These are phyloP conservation scores for Ecytonucleospora hepatopenaei DNA, from an alignment of 371 early-diverging fungal genomes.

Conservation along the genomic window DNA sequence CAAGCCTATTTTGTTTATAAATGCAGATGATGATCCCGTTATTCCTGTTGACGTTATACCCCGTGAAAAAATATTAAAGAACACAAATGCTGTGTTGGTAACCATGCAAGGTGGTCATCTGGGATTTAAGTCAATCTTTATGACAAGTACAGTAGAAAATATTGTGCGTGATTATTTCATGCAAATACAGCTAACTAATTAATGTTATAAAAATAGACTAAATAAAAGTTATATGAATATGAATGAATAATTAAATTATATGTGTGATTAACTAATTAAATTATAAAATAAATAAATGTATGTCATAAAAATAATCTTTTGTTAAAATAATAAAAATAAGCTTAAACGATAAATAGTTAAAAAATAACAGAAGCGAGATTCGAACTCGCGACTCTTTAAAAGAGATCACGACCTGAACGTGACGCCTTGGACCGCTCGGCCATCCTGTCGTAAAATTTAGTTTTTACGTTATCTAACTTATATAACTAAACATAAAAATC, in stretches of 20 bases:
- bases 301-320: no score
- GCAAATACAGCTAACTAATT: background rate
- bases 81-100: slow-evolving; percentile 69
- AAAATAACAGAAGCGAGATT: slow-evolving; percentile 24
- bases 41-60: slow-evolving; percentile 64
- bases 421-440: slow-evolving; percentile 56
- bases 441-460: no score
- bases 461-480: no score
- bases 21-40: slow-evolving; percentile 79
- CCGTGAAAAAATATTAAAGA: slow-evolving; percentile 61
- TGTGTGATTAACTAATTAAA: no score
- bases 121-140: slow-evolving; percentile 60
- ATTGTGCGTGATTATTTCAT: background rate
- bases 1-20: slow-evolving; percentile 69
- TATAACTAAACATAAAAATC: no score
- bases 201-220: no score
- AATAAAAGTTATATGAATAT: no score
- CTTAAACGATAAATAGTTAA: no score
- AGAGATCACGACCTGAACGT: slow-evolving; percentile 54
- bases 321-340: no score
- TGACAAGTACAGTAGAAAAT: background rate
- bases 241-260: no score
- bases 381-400: slow-evolving; percentile 53
- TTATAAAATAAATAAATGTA: no score
- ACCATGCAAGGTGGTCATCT: slow-evolving; percentile 80